Evolutionary conservation across 2,329 filamentous ascomycete genomes (phyloP).

Genomic region (Fusarium aywerte): DNA sequence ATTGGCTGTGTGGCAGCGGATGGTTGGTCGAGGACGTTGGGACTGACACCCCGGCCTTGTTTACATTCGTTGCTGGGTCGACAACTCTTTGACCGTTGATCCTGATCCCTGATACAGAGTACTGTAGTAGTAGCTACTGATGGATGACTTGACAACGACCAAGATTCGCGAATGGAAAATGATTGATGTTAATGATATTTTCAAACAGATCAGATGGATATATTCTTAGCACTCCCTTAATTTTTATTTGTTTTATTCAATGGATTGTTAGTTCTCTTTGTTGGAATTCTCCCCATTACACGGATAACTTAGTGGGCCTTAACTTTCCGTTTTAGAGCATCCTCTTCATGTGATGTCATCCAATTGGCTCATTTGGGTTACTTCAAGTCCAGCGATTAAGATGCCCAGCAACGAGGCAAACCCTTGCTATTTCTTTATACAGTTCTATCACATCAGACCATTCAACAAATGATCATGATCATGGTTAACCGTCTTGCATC

Average conservation of each 20-base stretch:
- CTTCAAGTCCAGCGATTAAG: neutral
- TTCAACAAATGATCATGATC: neutral
- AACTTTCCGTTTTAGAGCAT: neutral
- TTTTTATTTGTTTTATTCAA: constrained; percentile 13
- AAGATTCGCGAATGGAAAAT: constrained; percentile 24
- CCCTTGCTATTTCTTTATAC: constrained; percentile 16
- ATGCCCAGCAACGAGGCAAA: constrained; percentile 27
- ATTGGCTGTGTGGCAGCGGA: constrained; percentile 42
- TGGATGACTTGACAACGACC: constrained; percentile 32
- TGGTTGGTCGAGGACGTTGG: constrained; percentile 47
- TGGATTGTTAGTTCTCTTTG: neutral
- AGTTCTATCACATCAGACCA: constrained; percentile 7
- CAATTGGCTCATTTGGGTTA: constrained; percentile 4
- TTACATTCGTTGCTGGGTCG: constrained; percentile 52
- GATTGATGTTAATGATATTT: constrained; percentile 3
- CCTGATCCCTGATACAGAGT: constrained; percentile 8
- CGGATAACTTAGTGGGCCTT: constrained; percentile 4
- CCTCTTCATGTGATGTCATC: constrained; percentile 38
- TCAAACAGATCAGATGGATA: neutral
- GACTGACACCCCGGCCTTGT: constrained; percentile 47
- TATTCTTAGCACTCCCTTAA: neutral
- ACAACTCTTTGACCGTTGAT: constrained; percentile 35
- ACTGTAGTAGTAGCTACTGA: too few species aligned
- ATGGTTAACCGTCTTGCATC: neutral
- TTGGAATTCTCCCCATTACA: constrained; percentile 26